Evolutionary conservation across 352 stramenopile species (phyloP), one percentile per base, ranked within the genome.

Genomic region (Globisporangium megalacanthum): DNA sequence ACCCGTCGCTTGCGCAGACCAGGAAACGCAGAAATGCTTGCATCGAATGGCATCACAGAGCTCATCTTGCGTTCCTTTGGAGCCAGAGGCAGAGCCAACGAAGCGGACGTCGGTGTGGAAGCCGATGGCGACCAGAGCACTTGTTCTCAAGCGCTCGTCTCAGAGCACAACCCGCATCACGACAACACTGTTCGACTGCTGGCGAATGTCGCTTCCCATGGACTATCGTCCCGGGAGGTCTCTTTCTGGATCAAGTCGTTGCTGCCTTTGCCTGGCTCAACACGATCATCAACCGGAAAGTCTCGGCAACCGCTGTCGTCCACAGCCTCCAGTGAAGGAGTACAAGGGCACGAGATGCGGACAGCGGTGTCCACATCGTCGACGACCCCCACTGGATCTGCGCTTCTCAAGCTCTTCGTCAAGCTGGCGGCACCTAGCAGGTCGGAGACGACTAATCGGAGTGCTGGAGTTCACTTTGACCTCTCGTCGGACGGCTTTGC

Each of bases 401-500:
- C 50, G 19, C 41, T 63, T 31, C 50, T 63, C 33, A 22, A 19
- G 39, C 33, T 58, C 11, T 58, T 63, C 49, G 57, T 58, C 9
- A 50, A 63, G 3, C 25, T 63, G 52, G 33, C 57, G 36, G 37
- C 41, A 17, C 4, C 25, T n/a, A 39, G 35, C 19, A 6, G 4
- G 25, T 22, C 15, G 3, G 4, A 47, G 25, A 42, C 22, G 6
- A 6, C 37, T 20, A 13, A 17, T 4, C 47, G 25, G 22, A 25
- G 25, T 39, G 39, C 45, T 54, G 55, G 55, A 9, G 68, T 88
- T 62, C 19, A 60, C 44, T 88, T 89, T 52, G 62, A 88, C 22
- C 46, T 75, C 10, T 81, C 75, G 8, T 66, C 37, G 14, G 79
- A 88, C 41, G 79, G 79, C 1, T 89, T 87, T 53, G 77, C 75